Percentiles rank a stretch among this genome's conserved stretches.
Evolutionary conservation across 2,329 filamentous ascomycete genomes (phyloP).

Genomic region (Stemphylium beticola): DNA sequence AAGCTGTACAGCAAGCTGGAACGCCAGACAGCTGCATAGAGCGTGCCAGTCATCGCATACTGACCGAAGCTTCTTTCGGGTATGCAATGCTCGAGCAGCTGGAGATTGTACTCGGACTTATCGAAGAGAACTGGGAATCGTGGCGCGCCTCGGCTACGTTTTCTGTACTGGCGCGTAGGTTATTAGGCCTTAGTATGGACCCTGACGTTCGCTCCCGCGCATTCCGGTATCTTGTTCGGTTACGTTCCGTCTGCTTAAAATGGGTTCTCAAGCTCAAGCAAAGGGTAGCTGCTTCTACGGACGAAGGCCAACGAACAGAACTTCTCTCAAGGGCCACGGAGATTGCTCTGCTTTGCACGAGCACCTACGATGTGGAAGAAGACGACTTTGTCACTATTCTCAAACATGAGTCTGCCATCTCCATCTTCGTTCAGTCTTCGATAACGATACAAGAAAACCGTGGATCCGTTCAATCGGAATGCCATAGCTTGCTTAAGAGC

Average conservation of each 20-base stretch:
- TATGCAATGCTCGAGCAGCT: constrained; percentile 23
- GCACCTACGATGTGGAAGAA: constrained; percentile 55
- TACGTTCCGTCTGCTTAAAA: constrained; percentile 45
- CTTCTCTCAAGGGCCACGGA: constrained; percentile 48
- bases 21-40: constrained; percentile 25
- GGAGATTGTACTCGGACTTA: constrained; percentile 10
- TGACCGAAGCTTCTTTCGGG: constrained; percentile 47
- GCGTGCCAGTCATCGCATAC: constrained; percentile 47
- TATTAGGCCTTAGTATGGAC: constrained; percentile 51
- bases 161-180: constrained; percentile 50
- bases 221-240: constrained; percentile 39
- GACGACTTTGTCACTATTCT: constrained; percentile 40
- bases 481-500: constrained; percentile 1
- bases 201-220: constrained; percentile 27
- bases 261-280: constrained; percentile 51
- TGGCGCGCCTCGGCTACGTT: constrained; percentile 51
- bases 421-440: constrained; percentile 27
- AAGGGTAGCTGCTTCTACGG: constrained; percentile 25
- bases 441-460: constrained; percentile 30
- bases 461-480: not conserved
- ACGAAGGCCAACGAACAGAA: constrained; percentile 35
- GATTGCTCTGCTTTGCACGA: constrained; percentile 51
- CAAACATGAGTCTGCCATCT: constrained; percentile 10
- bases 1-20: constrained; percentile 59
- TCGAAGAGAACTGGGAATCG: constrained; percentile 46